Evolutionary conservation across 352 stramenopile genomes (phyloP).

Genomic region (Phytopythium kandeliae): DNA sequence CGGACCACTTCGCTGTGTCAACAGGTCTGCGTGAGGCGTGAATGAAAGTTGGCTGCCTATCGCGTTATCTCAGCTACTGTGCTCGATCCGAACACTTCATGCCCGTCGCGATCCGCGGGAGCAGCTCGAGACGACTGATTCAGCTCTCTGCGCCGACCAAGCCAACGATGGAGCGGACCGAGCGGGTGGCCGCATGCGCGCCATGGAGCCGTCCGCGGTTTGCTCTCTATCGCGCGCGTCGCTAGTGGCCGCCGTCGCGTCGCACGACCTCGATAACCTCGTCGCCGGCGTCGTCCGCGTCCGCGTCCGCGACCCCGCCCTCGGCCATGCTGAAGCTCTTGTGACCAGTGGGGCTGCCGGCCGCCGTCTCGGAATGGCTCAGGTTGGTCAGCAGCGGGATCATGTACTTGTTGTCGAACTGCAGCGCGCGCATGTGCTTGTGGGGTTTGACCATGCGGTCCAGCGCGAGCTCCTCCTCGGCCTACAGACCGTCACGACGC

Average conservation of each 20-base stretch:
- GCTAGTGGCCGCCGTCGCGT: slow-evolving; percentile 48
- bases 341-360: slow-evolving; percentile 13
- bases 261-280: slow-evolving; percentile 73
- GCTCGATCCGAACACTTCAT: no score
- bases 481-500: slow-evolving; percentile 29
- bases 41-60: no score
- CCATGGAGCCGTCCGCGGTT: no score
- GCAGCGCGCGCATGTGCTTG: slow-evolving; percentile 73
- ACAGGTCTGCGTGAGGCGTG: background rate
- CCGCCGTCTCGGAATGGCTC: slow-evolving; percentile 38
- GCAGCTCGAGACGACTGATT: no score
- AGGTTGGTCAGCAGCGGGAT: slow-evolving; percentile 77
- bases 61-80: no score
- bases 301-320: slow-evolving; percentile 26
- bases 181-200: no score
- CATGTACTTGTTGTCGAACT: slow-evolving; percentile 87
- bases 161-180: no score
- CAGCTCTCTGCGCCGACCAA: no score
- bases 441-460: slow-evolving; percentile 77
- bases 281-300: slow-evolving; percentile 34
- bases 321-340: slow-evolving; percentile 45
- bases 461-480: slow-evolving; percentile 62
- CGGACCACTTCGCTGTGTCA: no score
- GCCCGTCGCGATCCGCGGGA: no score
- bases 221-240: background rate